These are phyloP conservation scores for Rhizodiscina lignyota DNA, from an alignment of 495 filamentous ascomycete species.

Conservation along the genomic window DNA sequence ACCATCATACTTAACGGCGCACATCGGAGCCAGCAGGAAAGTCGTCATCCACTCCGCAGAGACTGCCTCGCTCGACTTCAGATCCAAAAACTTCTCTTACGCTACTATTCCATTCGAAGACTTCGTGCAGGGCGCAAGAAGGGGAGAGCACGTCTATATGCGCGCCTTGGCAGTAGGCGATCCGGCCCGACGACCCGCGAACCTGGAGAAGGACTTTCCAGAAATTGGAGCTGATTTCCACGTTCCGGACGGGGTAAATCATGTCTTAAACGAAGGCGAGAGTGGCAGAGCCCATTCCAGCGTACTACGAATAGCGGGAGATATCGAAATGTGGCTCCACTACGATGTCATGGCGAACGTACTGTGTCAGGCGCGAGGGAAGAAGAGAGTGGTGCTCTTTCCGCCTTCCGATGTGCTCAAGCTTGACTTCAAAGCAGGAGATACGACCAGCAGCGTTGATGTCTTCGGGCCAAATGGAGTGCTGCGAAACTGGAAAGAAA, in stretches of 20 bases:
- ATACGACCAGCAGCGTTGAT: constrained; percentile 62
- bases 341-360: constrained; percentile 91
- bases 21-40: constrained; percentile 46
- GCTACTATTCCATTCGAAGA: constrained; percentile 47
- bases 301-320: constrained; percentile 59
- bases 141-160: constrained; percentile 56
- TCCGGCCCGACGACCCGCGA: constrained; percentile 50
- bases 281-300: constrained; percentile 35
- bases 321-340: constrained; percentile 81
- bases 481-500: too few relatives aligned
- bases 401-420: constrained; percentile 57
- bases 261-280: too few relatives aligned
- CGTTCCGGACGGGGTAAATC: too few relatives aligned
- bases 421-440: constrained; percentile 54
- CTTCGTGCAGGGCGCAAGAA: constrained; percentile 44
- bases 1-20: not conserved
- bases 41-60: constrained; percentile 24
- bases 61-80: constrained; percentile 13
- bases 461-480: constrained; percentile 37
- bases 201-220: constrained; percentile 55
- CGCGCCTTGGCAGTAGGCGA: constrained; percentile 53
- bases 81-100: constrained; percentile 70
- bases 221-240: constrained; percentile 51
- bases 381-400: constrained; percentile 58
- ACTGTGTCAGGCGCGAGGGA: constrained; percentile 61